Conservation (phyloP, 768 basidiomycete genomes). For the Lentinus brumalis region DNA sequence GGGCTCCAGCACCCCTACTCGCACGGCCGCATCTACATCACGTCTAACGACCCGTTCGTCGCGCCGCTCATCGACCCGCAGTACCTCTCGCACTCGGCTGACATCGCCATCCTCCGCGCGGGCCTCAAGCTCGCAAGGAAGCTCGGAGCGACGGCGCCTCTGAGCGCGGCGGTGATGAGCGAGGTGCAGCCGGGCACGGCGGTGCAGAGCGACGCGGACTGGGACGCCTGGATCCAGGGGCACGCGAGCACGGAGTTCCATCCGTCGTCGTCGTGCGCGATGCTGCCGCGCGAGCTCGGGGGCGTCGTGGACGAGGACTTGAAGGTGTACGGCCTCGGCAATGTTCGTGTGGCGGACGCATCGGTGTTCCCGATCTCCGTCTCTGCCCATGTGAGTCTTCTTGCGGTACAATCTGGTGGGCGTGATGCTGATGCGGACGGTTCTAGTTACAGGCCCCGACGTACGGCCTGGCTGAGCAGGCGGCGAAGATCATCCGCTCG, state of each 20-base stretch:
- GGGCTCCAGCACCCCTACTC: slow-evolving; percentile 69
- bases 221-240: slow-evolving; percentile 52
- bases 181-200: slow-evolving; percentile 52
- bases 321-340: slow-evolving; percentile 57
- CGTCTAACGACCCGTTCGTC: slow-evolving; percentile 59
- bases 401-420: background rate
- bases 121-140: slow-evolving; percentile 62
- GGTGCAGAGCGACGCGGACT: slow-evolving; percentile 56
- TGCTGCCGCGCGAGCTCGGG: slow-evolving; percentile 54
- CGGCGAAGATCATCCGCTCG: slow-evolving; percentile 43
- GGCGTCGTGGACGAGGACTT: slow-evolving; percentile 61
- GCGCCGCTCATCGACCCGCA: slow-evolving; percentile 65
- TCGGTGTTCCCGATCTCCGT: slow-evolving; percentile 59
- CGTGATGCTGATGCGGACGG: background rate
- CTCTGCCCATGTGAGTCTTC: slow-evolving; percentile 44
- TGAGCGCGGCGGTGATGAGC: slow-evolving; percentile 44
- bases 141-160: slow-evolving; percentile 53
- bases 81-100: slow-evolving; percentile 60
- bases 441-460: slow-evolving; percentile 30
- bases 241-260: slow-evolving; percentile 58
- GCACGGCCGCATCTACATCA: slow-evolving; percentile 64
- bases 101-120: slow-evolving; percentile 52
- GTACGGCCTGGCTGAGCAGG: slow-evolving; percentile 53
- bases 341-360: slow-evolving; percentile 60
- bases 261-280: slow-evolving; percentile 57